Conservation (phyloP, 1,284 basidiomycete genomes). For the Wallemia mellicola region DNA sequence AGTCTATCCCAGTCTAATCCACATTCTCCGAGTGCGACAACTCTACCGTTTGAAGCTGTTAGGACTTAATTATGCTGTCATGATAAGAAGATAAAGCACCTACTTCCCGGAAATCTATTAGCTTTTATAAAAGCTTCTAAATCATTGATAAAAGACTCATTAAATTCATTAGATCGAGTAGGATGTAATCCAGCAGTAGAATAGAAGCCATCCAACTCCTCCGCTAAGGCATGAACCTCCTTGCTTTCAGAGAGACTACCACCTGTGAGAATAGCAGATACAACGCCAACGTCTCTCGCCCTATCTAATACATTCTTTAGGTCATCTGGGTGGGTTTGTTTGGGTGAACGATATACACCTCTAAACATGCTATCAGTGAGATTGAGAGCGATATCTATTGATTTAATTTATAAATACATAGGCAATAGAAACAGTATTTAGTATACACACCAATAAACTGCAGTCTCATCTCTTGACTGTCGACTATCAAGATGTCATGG, state of each 20-base stretch:
- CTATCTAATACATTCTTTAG: constrained; percentile 30
- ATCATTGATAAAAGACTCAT: constrained; percentile 31
- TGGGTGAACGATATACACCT: constrained; percentile 20
- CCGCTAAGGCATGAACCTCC: constrained; percentile 31
- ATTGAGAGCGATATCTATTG: constrained; percentile 22
- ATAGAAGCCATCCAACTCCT: constrained; percentile 22
- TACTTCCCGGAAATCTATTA: constrained; percentile 23
- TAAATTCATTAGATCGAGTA: constrained; percentile 48
- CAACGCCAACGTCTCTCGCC: constrained; percentile 32
- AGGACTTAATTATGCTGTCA: background rate
- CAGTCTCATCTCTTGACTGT: background rate
- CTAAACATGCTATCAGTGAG: constrained; percentile 20
- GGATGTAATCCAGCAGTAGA: constrained; percentile 57
- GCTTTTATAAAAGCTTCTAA: constrained; percentile 27
- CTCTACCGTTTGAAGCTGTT: constrained; percentile 7
- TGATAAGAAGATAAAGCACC: constrained; percentile 12
- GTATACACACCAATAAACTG: background rate
- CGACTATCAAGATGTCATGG: background rate
- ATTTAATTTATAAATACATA: too few species aligned
- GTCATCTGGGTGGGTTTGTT: constrained; percentile 28
- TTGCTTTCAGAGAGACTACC: constrained; percentile 37
- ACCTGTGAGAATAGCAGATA: constrained; percentile 52
- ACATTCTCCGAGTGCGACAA: constrained; percentile 57
- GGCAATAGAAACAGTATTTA: too few species aligned
- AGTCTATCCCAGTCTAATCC: constrained; percentile 72